phyloP scores from a whole-genome alignment of 73 alveolate genomes.

The Symbiodinium pilosum region DNA sequence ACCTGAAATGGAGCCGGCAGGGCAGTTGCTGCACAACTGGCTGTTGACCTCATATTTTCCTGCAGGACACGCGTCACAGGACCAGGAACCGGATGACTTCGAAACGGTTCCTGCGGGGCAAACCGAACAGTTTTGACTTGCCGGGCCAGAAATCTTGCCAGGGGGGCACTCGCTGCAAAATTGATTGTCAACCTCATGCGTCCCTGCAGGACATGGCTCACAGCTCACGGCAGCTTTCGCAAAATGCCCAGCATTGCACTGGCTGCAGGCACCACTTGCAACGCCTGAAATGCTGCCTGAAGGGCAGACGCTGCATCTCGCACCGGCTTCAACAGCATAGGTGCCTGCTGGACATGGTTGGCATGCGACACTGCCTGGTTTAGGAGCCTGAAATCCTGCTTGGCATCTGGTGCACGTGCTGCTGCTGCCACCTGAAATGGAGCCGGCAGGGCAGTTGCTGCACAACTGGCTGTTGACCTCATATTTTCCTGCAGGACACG shows the following conservation, averaged over 20 bases:
- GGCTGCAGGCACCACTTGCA: constrained; percentile 16
- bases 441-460: background rate
- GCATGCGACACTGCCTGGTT: constrained; percentile 28
- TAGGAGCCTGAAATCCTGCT: background rate
- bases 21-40: constrained; percentile 4
- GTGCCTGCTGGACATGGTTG: background rate
- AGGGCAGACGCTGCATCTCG: constrained; percentile 23
- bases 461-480: constrained; percentile 20
- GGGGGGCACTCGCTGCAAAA: constrained; percentile 58
- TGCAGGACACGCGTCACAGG: constrained; percentile 16
- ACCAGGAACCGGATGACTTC: background rate
- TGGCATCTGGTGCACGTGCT: background rate
- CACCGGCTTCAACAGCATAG: background rate
- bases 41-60: constrained; percentile 21
- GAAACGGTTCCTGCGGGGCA: constrained; percentile 35
- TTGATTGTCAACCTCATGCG: background rate
- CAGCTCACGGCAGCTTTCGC: constrained; percentile 14
- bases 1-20: background rate
- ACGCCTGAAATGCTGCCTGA: background rate
- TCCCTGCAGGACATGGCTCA: constrained; percentile 25
- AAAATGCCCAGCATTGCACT: background rate
- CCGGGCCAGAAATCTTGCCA: constrained; percentile 1
- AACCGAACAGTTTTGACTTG: background rate
- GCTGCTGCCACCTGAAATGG: background rate
- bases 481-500: constrained; percentile 18